Percentiles rank a stretch among this genome's conserved stretches.
These are phyloP conservation scores for Chrysosporium queenslandicum DNA, from an alignment of 2,329 filamentous ascomycete genomes.

Conservation along the genomic window DNA sequence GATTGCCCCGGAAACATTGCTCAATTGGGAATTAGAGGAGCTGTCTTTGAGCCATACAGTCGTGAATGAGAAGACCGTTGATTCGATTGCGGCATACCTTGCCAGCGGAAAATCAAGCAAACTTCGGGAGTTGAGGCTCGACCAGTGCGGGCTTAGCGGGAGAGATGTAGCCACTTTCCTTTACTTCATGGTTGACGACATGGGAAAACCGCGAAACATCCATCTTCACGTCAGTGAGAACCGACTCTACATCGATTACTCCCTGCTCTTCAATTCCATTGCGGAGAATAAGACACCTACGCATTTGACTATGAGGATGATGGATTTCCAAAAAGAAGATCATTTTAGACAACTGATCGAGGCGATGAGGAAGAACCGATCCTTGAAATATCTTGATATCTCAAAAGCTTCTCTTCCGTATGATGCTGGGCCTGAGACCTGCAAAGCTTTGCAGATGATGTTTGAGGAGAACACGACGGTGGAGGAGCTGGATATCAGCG, in stretches of 20 bases:
- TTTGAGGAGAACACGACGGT: slow-evolving; percentile 59
- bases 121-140: slow-evolving; percentile 52
- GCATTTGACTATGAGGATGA: slow-evolving; percentile 55
- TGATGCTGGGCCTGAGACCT: slow-evolving; percentile 58
- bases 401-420: slow-evolving; percentile 60
- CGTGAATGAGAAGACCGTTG: slow-evolving; percentile 53
- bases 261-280: slow-evolving; percentile 36
- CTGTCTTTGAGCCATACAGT: slow-evolving; percentile 54
- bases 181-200: slow-evolving; percentile 48
- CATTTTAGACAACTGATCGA: slow-evolving; percentile 54
- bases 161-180: slow-evolving; percentile 56
- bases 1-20: slow-evolving; percentile 55
- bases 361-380: slow-evolving; percentile 53
- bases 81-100: slow-evolving; percentile 56
- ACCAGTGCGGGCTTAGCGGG: slow-evolving; percentile 57
- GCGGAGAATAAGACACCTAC: slow-evolving; percentile 49
- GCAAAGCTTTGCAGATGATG: slow-evolving; percentile 51
- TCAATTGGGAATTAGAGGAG: slow-evolving; percentile 58
- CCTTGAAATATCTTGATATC: slow-evolving; percentile 56
- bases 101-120: slow-evolving; percentile 50
- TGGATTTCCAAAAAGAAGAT: slow-evolving; percentile 57
- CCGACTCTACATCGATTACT: slow-evolving; percentile 37
- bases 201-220: slow-evolving; percentile 45
- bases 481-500: slow-evolving; percentile 58
- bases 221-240: slow-evolving; percentile 59